Evolutionary conservation across 805 yeast species (phyloP).

Genomic region (Ogataea paradorogensis): DNA sequence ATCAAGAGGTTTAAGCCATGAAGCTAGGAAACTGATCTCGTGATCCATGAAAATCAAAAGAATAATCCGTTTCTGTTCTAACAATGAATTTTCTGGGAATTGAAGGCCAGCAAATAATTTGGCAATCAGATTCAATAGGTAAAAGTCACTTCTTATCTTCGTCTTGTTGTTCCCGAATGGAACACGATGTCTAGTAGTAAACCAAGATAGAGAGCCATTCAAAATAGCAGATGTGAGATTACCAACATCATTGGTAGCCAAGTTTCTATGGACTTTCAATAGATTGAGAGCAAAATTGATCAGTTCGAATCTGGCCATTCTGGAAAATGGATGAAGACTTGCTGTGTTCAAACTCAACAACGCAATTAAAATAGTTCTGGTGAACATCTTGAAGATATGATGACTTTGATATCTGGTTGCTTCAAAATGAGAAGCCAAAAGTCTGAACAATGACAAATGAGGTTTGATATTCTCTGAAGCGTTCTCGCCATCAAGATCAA

Average conservation of each 20-base stretch:
- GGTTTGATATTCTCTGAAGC: constrained; percentile 55
- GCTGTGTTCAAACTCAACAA: constrained; percentile 52
- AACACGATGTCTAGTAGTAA: constrained; percentile 54
- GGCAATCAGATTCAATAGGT: constrained; percentile 54
- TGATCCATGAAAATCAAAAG: constrained; percentile 64
- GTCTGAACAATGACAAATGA: constrained; percentile 63
- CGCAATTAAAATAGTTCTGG: constrained; percentile 56
- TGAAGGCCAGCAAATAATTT: constrained; percentile 27
- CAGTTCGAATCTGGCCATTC: constrained; percentile 72
- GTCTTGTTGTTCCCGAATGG: constrained; percentile 85
- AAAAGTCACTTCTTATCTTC: constrained; percentile 66
- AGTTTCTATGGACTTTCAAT: constrained; percentile 50
- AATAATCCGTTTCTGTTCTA: constrained; percentile 51
- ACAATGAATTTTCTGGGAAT: constrained; percentile 19
- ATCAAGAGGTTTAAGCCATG: constrained; percentile 72
- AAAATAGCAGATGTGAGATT: constrained; percentile 51
- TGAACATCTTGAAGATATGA: constrained; percentile 66
- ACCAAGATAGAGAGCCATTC: constrained; percentile 78
- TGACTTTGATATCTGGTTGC: constrained; percentile 72
- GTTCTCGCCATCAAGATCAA: constrained; percentile 48
- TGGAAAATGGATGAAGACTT: constrained; percentile 79
- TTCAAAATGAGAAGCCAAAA: constrained; percentile 75
- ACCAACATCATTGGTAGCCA: constrained; percentile 43
- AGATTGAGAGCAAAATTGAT: constrained; percentile 66
- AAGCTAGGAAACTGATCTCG: constrained; percentile 67